Evolutionary conservation across 2,329 filamentous ascomycete genomes (phyloP).

Genomic region (Colletotrichum lentis): DNA sequence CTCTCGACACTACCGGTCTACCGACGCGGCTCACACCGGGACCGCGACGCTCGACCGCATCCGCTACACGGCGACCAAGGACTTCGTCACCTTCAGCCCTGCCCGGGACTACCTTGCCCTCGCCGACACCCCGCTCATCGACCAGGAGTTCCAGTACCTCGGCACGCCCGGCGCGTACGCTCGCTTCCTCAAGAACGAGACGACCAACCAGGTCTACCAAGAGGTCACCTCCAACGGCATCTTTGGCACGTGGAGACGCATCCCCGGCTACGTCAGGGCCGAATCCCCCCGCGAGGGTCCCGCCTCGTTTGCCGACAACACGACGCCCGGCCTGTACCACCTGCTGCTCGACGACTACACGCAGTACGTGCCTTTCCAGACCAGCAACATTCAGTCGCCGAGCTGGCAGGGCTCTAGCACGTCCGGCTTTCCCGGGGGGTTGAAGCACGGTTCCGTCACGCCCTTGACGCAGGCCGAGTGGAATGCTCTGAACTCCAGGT

Average conservation of each 20-base stretch:
- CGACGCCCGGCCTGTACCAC: constrained; percentile 48
- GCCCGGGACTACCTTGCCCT: constrained; percentile 55
- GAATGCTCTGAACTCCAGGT: constrained; percentile 43
- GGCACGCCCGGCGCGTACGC: constrained; percentile 52
- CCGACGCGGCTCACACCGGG: constrained; percentile 57
- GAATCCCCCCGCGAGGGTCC: constrained; percentile 42
- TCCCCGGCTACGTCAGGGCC: constrained; percentile 48
- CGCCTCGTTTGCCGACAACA: constrained; percentile 50
- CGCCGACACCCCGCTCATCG: constrained; percentile 55
- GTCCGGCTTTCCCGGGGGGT: constrained; percentile 50
- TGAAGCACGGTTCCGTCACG: constrained; percentile 60
- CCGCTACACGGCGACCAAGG: constrained; percentile 59
- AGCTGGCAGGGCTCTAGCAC: constrained; percentile 51
- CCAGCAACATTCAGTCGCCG: constrained; percentile 48
- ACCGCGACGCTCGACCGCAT: constrained; percentile 52
- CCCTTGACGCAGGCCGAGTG: constrained; percentile 53
- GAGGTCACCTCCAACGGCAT: constrained; percentile 55
- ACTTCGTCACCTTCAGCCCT: constrained; percentile 58
- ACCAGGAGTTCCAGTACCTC: constrained; percentile 57
- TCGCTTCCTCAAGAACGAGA: constrained; percentile 62
- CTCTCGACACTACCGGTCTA: constrained; percentile 52
- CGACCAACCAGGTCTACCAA: constrained; percentile 57
- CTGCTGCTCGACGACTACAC: constrained; percentile 56
- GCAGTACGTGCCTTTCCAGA: constrained; percentile 56
- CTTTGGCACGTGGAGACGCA: constrained; percentile 57